Evolutionary conservation across 306 rosid species (phyloP).

Genomic region (Vicia sativa): DNA sequence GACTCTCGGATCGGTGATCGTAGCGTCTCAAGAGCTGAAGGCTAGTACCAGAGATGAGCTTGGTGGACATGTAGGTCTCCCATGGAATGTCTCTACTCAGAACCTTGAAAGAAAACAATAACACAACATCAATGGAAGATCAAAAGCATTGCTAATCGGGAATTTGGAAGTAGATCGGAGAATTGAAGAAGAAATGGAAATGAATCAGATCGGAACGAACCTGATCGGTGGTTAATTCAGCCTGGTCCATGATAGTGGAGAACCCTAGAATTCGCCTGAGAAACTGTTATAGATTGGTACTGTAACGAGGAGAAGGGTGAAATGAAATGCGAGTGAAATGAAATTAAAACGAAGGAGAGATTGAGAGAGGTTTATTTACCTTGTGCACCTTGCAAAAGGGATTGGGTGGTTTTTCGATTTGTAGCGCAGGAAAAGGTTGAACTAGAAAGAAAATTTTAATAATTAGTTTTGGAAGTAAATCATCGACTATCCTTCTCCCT

Average conservation of each 20-base stretch:
- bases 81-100: constrained; percentile 92
- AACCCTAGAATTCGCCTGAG: constrained; percentile 38
- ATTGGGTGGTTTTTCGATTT: constrained; percentile 32
- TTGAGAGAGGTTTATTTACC: constrained; percentile 13
- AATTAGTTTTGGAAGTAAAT: constrained; percentile 37
- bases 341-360: constrained; percentile 24
- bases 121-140: constrained; percentile 30
- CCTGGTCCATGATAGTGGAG: constrained; percentile 61
- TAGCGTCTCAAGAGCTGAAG: constrained; percentile 95
- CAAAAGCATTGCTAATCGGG: constrained; percentile 20
- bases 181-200: background rate
- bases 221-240: constrained; percentile 85
- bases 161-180: constrained; percentile 40
- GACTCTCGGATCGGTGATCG: constrained; percentile 78
- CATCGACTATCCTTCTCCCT: constrained; percentile 7
- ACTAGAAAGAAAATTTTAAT: background rate
- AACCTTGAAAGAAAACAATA: constrained; percentile 54
- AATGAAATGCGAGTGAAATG: constrained; percentile 24
- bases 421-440: background rate
- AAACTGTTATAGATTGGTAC: constrained; percentile 22
- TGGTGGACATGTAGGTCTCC: constrained; percentile 97
- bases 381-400: background rate
- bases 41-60: constrained; percentile 86
- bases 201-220: constrained; percentile 51
- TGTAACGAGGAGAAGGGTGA: background rate